Base-by-base conservation (phyloP, 2,329 filamentous ascomycete genomes). In the Aspergillus sojae region DNA sequence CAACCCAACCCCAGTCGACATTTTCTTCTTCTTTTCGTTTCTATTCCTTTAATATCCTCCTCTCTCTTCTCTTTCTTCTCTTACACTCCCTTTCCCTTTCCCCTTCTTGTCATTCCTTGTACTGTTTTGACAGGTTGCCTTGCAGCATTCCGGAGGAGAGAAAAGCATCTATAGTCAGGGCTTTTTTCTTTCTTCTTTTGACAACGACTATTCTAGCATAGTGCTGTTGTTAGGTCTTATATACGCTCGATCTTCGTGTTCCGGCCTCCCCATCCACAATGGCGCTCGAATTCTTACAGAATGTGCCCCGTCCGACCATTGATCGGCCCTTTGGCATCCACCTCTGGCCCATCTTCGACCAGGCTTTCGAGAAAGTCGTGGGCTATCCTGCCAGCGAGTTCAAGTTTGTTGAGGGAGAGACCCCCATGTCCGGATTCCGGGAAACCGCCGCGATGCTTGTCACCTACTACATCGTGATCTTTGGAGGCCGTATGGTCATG, bases 311-410 rank as follows among this genome's bases (percentile, higher is more conserved):
- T 70, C 94, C 94, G 62, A 93, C 93, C 66, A 85, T 98, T 80
- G 94, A 97, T 78, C 89, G 91, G 68, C 94, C 94, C 39, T 98
- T 98, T 75, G 95, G 94, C 78, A 83, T 98, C 71, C 85, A 91
- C 68, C 82, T 97, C 79, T 98, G 95, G 95, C 93, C 94, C 72
- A 88, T 96, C 81, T 98, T 98, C 86, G 91, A 90, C 82, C 92
- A 93, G 83, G 89, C 85, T 72, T 98, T 91, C 81, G 90, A 91
- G 77, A 79, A 84, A 62, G 83, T 93, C 68, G 86, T 86, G 63
- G 94, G 94, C 74, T 96, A 94, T 81, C 89, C 92, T 68, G 89
- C 91, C 66, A 89, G 92, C 70, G 89, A 97, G 67, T 98, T 98
- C 83, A 83, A 86, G 69, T 98, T 98, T 81, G 84, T 89, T 65